These are phyloP conservation scores for Cladosporium sp. DNA, from an alignment of 2,329 filamentous ascomycete species.

Conservation along the genomic window DNA sequence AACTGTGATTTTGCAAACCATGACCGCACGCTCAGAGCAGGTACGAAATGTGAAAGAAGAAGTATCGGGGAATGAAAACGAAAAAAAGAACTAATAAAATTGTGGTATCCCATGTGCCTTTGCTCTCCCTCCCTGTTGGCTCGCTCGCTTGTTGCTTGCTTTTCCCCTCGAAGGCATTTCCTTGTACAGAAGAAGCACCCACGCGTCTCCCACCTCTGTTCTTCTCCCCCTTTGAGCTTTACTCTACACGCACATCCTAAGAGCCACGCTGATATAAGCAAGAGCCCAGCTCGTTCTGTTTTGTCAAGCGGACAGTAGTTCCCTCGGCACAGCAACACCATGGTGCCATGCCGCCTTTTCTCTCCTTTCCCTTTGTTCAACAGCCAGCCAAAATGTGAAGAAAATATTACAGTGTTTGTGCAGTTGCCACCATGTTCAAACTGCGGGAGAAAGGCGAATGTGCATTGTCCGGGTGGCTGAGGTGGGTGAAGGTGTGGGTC, in stretches of 20 bases:
- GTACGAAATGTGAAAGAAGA: background rate
- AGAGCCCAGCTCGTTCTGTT: constrained; percentile 14
- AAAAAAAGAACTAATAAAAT: background rate
- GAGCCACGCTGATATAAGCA: background rate
- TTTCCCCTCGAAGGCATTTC: background rate
- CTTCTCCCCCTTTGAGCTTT: too few relatives aligned
- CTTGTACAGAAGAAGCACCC: background rate
- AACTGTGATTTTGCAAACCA: background rate
- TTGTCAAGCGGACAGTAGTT: constrained; percentile 5
- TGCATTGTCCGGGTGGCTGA: background rate
- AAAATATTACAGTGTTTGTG: constrained; percentile 9
- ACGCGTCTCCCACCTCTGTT: background rate
- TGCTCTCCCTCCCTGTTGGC: background rate
- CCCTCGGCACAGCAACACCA: background rate
- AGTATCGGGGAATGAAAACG: background rate
- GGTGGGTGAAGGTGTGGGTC: too few relatives aligned
- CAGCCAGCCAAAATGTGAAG: constrained; percentile 6
- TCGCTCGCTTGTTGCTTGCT: too few relatives aligned
- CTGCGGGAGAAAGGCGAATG: background rate
- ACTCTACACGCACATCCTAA: background rate
- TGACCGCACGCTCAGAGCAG: background rate
- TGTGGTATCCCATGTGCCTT: constrained; percentile 6
- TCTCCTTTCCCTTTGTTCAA: background rate
- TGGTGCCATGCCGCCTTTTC: background rate
- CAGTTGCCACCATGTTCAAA: background rate